Evolutionary conservation across 371 early-diverging fungal species (phyloP), one percentile per base, ranked within the genome.

Genomic region (Chytridium lagenaria): DNA sequence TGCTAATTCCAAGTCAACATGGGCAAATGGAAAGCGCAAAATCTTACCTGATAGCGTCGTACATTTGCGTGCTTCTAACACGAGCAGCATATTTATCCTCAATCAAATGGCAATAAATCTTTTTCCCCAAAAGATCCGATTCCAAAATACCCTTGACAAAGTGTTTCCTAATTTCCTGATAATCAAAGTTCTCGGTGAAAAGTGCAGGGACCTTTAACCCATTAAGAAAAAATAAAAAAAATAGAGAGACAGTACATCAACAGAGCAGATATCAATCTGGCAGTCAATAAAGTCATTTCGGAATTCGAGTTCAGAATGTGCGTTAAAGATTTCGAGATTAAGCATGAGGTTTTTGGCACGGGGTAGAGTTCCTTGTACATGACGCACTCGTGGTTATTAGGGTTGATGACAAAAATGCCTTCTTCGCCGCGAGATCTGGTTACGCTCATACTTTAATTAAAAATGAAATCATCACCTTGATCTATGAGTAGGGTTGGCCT

Each of bases 151-250:
- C 97, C 39, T 91, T 89, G 15, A 97, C 92, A 82, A 98, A 98
- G 80, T 98, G 95, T 26, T 86, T 84, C 30, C 96, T 89, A 55
- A 97, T 85, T 50, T 90, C 89, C 80, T 96, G 96, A 86, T 96
- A 98, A 83, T 98, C 98, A 82, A 97, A 97, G 85, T 97, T 97
- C 76, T 98, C 98, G 1, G 94, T 93, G 73, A 97, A 97, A 63
- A 97, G 84, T 2, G 96, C 93, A n/a, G 94, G 93, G 0, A 95
- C 94, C 88, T 88, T 26, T 16, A 37, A 30, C 31, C 12, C 30
- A n/a, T 1, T 19, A 59, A 34, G 44, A 34, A 38, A 30, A 26
- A 19, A 26, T 49, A 23, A 67, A 31, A 49, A 28, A 61, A 67
- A 68, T 1, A 10, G 38, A 26, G 26, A 38, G 59, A 63, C 26